Evolutionary conservation across 108 stramenopile genomes (phyloP), one percentile per base, ranked within the genome.

Genomic region (Mayamaea pseudoterrestris): DNA sequence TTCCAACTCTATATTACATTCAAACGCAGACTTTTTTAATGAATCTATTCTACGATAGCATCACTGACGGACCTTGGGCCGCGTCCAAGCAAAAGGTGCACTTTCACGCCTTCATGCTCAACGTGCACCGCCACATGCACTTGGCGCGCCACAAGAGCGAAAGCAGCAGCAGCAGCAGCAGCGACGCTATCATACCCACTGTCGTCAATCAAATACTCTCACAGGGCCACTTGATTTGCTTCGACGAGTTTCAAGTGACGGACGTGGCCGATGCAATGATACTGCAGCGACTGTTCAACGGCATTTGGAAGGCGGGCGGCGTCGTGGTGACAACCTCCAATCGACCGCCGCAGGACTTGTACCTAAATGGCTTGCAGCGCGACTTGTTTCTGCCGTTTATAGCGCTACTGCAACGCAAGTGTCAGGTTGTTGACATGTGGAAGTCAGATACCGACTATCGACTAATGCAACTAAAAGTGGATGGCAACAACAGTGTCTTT

Each of bases 51-150:
- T 95, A 71, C 54, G 53, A 83, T 42, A 62, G 74, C 22, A 50
- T 90, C 5, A 60, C 65, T 23, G 31, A 62, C 35, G 26, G 18
- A 31, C 56, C 49, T 9, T 61, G 63, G 53, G 31, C 28, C 16
- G 14, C 44, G 1, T 47, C 57, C 37, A 93, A 88, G 53, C 93
- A 97, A 70, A 79, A 88, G 39, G 91, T 96, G 13, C 98, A 99
- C 55, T 99, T 94, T 60, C 90, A 97, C 68, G 80, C 93, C 65
- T 99, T 99, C 74, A 99, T 99, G 98, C 56, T 96, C 28, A 31
- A 57, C 2, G 74, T 97, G 1, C 91, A 95, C 61, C 53, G 74
- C 35, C 58, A 74, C 32, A 79, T 91, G 69, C 89, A 93, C 52
- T 36, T 42, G 26, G 63, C 77, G 48, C 59, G 64, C 13, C 30